Percentiles rank a stretch among this genome's conserved stretches.
Evolutionary conservation across 176 grass and related monocot genomes (phyloP).

Genomic region (Rhipidocladum racemiflorum): DNA sequence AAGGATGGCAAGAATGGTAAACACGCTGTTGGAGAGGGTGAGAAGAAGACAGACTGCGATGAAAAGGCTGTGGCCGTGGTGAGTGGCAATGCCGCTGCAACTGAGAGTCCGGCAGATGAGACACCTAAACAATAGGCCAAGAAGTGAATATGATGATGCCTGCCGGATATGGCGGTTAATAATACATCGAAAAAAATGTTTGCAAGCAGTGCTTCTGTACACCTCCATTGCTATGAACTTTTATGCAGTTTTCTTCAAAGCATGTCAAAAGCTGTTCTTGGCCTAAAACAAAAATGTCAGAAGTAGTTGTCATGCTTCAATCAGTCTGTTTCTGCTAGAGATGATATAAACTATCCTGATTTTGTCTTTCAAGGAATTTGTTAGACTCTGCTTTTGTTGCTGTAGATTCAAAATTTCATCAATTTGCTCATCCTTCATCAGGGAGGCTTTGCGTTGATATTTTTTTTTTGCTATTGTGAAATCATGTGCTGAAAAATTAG

Average conservation of each 20-base stretch:
- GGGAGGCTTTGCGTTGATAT: background rate
- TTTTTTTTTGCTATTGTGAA: background rate
- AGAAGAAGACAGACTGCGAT: no score
- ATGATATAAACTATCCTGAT: background rate
- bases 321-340: background rate
- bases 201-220: background rate
- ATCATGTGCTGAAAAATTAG: no score
- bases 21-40: no score
- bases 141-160: conserved; percentile 11
- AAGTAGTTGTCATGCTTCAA: background rate
- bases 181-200: background rate
- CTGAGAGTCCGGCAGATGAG: background rate
- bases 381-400: background rate
- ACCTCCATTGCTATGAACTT: background rate
- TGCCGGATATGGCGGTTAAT: no score
- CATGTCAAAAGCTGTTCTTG: background rate
- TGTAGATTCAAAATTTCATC: background rate
- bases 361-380: background rate
- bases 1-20: no score
- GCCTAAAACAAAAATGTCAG: no score
- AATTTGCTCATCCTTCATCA: background rate
- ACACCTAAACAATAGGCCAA: background rate
- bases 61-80: no score
- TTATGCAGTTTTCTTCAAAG: background rate
- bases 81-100: no score